Conservation (phyloP, 371 early-diverging fungal genomes). For the Circinella minor region DNA sequence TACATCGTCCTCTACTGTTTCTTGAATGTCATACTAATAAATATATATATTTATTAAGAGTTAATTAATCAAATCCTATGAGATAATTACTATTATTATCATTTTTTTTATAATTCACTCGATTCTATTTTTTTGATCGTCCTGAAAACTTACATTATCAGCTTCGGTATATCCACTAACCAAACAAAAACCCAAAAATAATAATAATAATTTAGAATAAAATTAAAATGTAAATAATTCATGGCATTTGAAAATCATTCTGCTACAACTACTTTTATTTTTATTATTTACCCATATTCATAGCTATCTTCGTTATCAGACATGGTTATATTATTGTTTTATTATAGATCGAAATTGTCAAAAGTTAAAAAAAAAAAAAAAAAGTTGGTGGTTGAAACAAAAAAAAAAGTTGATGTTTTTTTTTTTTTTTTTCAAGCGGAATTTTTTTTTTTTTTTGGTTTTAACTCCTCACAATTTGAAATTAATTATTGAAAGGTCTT, state of each 20-base stretch:
- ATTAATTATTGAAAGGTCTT: too few species aligned
- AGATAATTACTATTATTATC: neutral
- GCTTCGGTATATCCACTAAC: slow-evolving; percentile 3
- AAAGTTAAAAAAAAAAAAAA: neutral
- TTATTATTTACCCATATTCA: slow-evolving; percentile 17
- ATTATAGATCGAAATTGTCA: neutral
- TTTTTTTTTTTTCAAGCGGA: too few species aligned
- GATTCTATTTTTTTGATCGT: neutral
- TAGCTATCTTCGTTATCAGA: slow-evolving; percentile 22
- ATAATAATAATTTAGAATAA: neutral
- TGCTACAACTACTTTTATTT: too few species aligned
- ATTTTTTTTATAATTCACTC: neutral
- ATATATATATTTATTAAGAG: too few species aligned
- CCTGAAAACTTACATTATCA: slow-evolving; percentile 4
- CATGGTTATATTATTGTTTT: slow-evolving; percentile 6
- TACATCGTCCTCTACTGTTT: slow-evolving; percentile 8
- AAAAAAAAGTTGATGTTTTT: too few species aligned
- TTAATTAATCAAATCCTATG: neutral
- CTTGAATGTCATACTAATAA: slow-evolving; percentile 12
- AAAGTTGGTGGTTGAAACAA: neutral
- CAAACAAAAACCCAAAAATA: neutral
- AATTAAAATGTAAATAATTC: neutral
- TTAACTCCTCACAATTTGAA: too few species aligned
- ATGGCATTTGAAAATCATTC: too few species aligned
- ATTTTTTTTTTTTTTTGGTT: too few species aligned